These are phyloP conservation scores for Ramalina peruviana DNA, from an alignment of 495 filamentous ascomycete species.

Conservation along the genomic window DNA sequence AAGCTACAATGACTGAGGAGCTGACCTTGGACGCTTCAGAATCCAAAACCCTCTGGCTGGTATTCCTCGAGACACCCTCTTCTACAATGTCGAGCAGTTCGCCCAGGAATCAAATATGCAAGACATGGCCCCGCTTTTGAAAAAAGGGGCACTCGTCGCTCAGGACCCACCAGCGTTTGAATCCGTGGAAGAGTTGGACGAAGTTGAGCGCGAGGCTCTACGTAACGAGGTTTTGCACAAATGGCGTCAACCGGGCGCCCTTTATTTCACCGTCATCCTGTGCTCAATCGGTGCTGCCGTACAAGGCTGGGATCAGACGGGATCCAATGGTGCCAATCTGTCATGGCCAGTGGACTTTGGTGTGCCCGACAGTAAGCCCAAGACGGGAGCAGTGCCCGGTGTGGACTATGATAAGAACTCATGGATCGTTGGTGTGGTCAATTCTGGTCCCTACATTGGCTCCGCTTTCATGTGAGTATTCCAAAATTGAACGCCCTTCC, in stretches of 20 bases:
- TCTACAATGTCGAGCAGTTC: conserved; percentile 44
- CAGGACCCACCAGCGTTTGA: conserved; percentile 37
- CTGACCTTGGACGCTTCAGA: conserved; percentile 1
- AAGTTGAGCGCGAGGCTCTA: conserved; percentile 37
- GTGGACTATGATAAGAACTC: conserved; percentile 25
- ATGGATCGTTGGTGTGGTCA: conserved; percentile 36
- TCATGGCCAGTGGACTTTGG: conserved; percentile 42
- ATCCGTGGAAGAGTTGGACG: conserved; percentile 31
- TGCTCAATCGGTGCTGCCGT: conserved; percentile 41
- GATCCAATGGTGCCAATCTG: conserved; percentile 64
- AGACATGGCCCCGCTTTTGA: conserved; percentile 42
- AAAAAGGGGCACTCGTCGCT: conserved; percentile 51
- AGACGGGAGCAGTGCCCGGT: not conserved
- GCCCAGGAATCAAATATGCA: conserved; percentile 39
- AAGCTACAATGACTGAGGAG: not conserved
- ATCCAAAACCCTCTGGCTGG: conserved; percentile 49
- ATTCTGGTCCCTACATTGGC: conserved; percentile 27
- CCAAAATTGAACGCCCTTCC: not conserved
- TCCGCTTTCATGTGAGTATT: conserved; percentile 27
- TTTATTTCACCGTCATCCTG: conserved; percentile 46
- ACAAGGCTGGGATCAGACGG: conserved; percentile 61
- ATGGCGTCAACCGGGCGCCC: conserved; percentile 47
- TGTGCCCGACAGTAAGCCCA: conserved; percentile 16
- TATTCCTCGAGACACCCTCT: conserved; percentile 38
- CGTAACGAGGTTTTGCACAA: conserved; percentile 43